Percentiles rank a stretch among this genome's conserved stretches.
These are phyloP conservation scores for Fusarium sp. DNA, from an alignment of 2,329 filamentous ascomycete species.

Conservation along the genomic window DNA sequence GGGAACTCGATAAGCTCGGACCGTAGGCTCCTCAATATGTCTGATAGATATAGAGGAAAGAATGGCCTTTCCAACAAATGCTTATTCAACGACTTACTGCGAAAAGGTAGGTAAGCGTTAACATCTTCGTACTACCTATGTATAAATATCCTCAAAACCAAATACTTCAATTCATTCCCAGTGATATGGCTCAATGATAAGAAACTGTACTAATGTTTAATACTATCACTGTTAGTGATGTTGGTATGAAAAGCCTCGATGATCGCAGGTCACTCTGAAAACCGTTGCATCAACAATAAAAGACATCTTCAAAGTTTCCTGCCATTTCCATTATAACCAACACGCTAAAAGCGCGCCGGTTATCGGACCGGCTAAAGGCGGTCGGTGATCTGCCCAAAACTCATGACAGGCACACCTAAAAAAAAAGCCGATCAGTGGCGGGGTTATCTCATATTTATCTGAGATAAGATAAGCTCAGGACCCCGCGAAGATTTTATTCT, in stretches of 20 bases:
- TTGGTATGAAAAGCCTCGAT: not conserved
- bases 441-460: slow-evolving; percentile 12
- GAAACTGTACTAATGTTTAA: not conserved
- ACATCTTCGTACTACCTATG: not conserved
- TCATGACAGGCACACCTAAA: not conserved
- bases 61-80: not conserved
- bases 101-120: too few relatives aligned
- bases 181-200: not conserved
- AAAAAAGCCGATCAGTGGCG: slow-evolving; percentile 22
- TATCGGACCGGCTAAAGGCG: slow-evolving; percentile 8
- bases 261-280: too few relatives aligned
- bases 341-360: not conserved
- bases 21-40: not conserved
- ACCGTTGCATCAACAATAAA: not conserved
- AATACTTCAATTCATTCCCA: not conserved
- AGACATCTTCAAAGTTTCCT: not conserved
- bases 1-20: not conserved
- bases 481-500: slow-evolving; percentile 52
- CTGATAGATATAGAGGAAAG: not conserved
- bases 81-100: not conserved
- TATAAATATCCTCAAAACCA: not conserved
- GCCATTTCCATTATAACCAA: not conserved
- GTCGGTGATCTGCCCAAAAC: not conserved
- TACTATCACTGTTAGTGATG: not conserved
- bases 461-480: slow-evolving; percentile 43